A percentile compares a stretch with the other conserved stretches of the same genome.
Evolutionary conservation across 1,284 basidiomycete species (phyloP).

Genomic region (Ustilago crameri): DNA sequence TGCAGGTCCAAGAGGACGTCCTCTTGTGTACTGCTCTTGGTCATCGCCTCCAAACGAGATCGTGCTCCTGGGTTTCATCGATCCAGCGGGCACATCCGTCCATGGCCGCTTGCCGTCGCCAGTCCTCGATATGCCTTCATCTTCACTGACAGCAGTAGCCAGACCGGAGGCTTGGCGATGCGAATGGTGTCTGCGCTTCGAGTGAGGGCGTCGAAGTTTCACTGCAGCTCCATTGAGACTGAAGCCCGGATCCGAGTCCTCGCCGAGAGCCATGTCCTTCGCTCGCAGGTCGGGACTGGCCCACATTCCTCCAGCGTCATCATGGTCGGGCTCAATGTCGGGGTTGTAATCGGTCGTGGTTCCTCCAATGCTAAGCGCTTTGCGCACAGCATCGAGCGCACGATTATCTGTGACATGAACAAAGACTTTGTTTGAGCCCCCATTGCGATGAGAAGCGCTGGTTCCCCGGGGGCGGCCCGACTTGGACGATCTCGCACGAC

Average conservation of each 20-base stretch:
- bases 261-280: conserved; percentile 12
- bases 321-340: conserved; percentile 35
- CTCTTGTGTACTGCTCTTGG: conserved; percentile 40
- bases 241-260: conserved; percentile 12
- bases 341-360: conserved; percentile 50
- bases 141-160: conserved; percentile 9
- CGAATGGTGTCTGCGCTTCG: conserved; percentile 16
- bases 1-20: conserved; percentile 38
- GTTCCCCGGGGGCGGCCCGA: conserved; percentile 22
- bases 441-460: conserved; percentile 24
- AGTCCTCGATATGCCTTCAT: neutral
- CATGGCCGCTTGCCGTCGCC: conserved; percentile 23
- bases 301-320: conserved; percentile 29
- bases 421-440: conserved; percentile 50
- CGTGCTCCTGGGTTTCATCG: conserved; percentile 26
- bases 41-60: conserved; percentile 44
- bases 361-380: conserved; percentile 61
- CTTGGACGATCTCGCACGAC: conserved; percentile 46
- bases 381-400: conserved; percentile 53
- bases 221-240: conserved; percentile 6
- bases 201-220: conserved; percentile 14
- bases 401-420: conserved; percentile 56
- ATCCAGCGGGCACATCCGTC: conserved; percentile 24
- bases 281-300: conserved; percentile 26
- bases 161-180: conserved; percentile 24